phyloP scores from a whole-genome alignment of 306 rosid species.

The Citrullus colocynthis region DNA sequence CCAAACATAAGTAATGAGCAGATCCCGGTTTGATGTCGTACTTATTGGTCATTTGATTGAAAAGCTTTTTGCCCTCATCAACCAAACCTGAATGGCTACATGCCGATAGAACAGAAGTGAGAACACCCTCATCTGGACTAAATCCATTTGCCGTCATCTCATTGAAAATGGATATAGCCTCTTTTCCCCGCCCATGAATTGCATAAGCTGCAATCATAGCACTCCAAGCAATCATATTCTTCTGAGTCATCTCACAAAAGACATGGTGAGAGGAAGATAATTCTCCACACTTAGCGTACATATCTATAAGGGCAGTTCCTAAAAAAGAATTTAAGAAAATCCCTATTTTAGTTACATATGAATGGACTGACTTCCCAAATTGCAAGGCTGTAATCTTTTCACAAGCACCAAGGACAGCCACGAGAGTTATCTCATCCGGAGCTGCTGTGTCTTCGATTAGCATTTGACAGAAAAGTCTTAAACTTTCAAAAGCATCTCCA shows the following conservation, averaged over 20 bases:
- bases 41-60: constrained; percentile 20
- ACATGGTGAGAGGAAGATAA: constrained; percentile 24
- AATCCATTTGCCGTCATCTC: constrained; percentile 27
- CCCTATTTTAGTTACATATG: constrained; percentile 32
- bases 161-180: constrained; percentile 34
- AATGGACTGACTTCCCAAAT: constrained; percentile 36
- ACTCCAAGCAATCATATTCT: constrained; percentile 44
- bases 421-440: constrained; percentile 43
- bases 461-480: constrained; percentile 41
- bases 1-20: constrained; percentile 44
- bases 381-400: constrained; percentile 35
- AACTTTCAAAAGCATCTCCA: constrained; percentile 36
- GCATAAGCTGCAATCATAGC: constrained; percentile 51
- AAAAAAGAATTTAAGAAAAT: constrained; percentile 30
- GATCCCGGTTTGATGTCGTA: constrained; percentile 31
- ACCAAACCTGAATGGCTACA: constrained; percentile 63
- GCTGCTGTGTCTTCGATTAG: constrained; percentile 18
- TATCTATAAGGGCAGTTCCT: constrained; percentile 41
- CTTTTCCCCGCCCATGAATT: constrained; percentile 47
- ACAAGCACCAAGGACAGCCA: constrained; percentile 36
- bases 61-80: constrained; percentile 36
- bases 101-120: constrained; percentile 46
- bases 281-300: constrained; percentile 57
- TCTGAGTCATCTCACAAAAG: constrained; percentile 35
- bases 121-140: constrained; percentile 43